Percentiles rank a stretch among this genome's conserved stretches.
Conservation (phyloP, 352 stramenopile species). For the Pythium sp. region DNA sequence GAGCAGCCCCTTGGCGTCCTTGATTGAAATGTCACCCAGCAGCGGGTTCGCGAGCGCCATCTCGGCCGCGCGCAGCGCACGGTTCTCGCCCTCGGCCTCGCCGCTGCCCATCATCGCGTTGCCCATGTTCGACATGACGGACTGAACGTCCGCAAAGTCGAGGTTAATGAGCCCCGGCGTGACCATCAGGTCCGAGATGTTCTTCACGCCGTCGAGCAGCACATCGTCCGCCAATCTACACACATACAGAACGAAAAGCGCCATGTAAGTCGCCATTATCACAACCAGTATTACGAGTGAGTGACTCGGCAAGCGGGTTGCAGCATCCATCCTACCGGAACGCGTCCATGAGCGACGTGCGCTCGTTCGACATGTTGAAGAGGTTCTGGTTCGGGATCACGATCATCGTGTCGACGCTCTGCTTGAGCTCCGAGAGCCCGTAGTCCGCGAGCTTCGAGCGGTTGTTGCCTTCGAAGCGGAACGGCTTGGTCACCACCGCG, state of each 20-base stretch:
- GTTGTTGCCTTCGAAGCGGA: constrained; percentile 83
- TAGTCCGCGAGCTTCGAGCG: constrained; percentile 76
- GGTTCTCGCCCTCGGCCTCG: constrained; percentile 88
- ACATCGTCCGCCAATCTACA: constrained; percentile 82
- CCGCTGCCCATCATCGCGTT: constrained; percentile 92
- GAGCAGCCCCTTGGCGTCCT: constrained; percentile 92
- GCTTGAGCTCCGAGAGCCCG: constrained; percentile 71
- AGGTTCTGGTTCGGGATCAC: constrained; percentile 89
- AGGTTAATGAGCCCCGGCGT: constrained; percentile 88
- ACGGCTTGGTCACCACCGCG: constrained; percentile 87
- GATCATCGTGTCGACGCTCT: constrained; percentile 88
- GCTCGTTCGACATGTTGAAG: constrained; percentile 87
- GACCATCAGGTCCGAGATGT: constrained; percentile 88
- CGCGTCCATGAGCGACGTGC: constrained; percentile 85
- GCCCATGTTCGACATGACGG: constrained; percentile 87
- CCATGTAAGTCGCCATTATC: neutral
- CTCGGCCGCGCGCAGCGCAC: constrained; percentile 80
- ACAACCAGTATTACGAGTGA: neutral
- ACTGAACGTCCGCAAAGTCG: constrained; percentile 86
- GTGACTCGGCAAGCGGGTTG: neutral
- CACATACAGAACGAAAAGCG: neutral
- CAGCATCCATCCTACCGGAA: constrained; percentile 48
- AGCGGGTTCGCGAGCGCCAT: constrained; percentile 85
- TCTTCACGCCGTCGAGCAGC: constrained; percentile 84
- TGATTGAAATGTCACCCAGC: constrained; percentile 88